Percentiles rank a stretch among this genome's conserved stretches.
Conservation (phyloP, 805 yeast species). For the Metschnikowia dekortorum region DNA sequence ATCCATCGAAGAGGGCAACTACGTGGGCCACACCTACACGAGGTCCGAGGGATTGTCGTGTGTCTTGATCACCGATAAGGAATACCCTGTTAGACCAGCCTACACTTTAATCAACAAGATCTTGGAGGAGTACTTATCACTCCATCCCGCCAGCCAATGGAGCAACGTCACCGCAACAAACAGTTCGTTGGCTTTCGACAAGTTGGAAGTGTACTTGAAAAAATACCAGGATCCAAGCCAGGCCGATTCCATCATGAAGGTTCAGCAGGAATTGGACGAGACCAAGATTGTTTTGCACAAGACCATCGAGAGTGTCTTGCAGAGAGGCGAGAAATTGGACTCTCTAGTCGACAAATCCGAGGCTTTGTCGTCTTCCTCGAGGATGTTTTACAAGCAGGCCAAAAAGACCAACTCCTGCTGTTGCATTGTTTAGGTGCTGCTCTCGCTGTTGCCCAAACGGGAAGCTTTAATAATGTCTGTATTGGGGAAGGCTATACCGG, state of each 20-base stretch:
- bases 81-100: conserved; percentile 95
- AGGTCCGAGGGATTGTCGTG: conserved; percentile 90
- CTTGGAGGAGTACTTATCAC: conserved; percentile 82
- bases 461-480: not conserved
- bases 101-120: conserved; percentile 87
- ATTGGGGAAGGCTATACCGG: no score
- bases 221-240: conserved; percentile 96
- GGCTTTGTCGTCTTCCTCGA: conserved; percentile 79
- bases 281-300: conserved; percentile 95
- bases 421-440: conserved; percentile 17
- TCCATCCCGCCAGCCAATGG: conserved; percentile 78
- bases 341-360: conserved; percentile 92
- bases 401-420: conserved; percentile 55
- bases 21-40: conserved; percentile 87
- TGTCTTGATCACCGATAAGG: conserved; percentile 88
- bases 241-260: conserved; percentile 95
- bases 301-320: conserved; percentile 89
- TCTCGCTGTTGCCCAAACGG: not conserved
- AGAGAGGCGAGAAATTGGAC: conserved; percentile 95
- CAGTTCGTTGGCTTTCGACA: conserved; percentile 48
- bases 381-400: conserved; percentile 96
- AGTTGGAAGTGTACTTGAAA: conserved; percentile 62
- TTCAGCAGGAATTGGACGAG: conserved; percentile 96
- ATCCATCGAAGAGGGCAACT: conserved; percentile 85
- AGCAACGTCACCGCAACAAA: conserved; percentile 40